A percentile compares a stretch with the other conserved stretches of the same genome.
phyloP scores from a whole-genome alignment of 768 basidiomycete genomes.

The Xerocomellus dryophilus region DNA sequence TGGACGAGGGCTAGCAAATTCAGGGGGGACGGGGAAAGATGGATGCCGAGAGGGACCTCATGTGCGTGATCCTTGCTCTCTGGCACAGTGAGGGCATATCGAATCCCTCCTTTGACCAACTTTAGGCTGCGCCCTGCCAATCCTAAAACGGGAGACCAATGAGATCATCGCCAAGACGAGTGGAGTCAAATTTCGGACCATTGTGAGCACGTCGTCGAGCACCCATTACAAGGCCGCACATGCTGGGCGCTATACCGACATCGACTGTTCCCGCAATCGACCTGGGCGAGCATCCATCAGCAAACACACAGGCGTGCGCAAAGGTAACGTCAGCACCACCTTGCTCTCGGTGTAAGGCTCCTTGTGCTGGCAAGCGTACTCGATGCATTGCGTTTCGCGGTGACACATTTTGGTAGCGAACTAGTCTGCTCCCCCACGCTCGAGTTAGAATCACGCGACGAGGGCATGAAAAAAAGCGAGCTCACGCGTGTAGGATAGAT shows the following conservation, averaged over 20 bases:
- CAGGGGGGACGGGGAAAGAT: no score
- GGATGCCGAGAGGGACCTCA: neutral
- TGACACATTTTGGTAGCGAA: constrained; percentile 38
- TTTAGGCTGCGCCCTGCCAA: constrained; percentile 22
- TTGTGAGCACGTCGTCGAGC: constrained; percentile 40
- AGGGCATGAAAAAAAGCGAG: neutral
- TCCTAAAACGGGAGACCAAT: constrained; percentile 6
- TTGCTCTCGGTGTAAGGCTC: constrained; percentile 30
- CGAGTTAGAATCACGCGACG: constrained; percentile 12
- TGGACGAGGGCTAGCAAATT: neutral
- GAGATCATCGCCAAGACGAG: neutral
- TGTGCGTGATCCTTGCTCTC: constrained; percentile 9
- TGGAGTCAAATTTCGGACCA: constrained; percentile 36
- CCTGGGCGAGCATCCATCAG: constrained; percentile 24
- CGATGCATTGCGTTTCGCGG: constrained; percentile 38
- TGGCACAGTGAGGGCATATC: constrained; percentile 22
- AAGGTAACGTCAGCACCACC: constrained; percentile 17
- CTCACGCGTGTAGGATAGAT: constrained; percentile 26
- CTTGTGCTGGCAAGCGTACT: constrained; percentile 40
- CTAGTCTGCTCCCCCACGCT: constrained; percentile 5
- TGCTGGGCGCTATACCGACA: constrained; percentile 47
- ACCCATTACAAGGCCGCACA: constrained; percentile 33
- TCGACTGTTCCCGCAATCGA: constrained; percentile 39
- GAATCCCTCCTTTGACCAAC: constrained; percentile 18
- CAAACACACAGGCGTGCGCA: neutral